Evolutionary conservation across 2,329 filamentous ascomycete genomes (phyloP).

Genomic region (Westerdykella sp.): DNA sequence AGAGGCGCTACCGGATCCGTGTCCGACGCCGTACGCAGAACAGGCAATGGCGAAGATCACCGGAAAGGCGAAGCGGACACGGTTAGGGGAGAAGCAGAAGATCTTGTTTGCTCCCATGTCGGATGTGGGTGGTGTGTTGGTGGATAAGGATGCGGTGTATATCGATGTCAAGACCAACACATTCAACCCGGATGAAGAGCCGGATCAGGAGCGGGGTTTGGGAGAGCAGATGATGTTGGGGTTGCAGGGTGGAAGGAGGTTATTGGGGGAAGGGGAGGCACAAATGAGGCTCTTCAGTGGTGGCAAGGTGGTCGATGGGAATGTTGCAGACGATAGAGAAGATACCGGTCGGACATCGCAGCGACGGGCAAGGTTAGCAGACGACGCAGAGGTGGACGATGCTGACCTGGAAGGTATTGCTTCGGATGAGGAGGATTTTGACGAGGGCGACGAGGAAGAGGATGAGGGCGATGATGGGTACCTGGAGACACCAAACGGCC

Average conservation of each 20-base stretch:
- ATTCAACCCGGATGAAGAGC: conserved; percentile 60
- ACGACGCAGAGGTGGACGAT: conserved; percentile 48
- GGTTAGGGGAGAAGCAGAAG: conserved; percentile 94
- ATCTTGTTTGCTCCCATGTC: conserved; percentile 96
- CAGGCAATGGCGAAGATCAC: conserved; percentile 77
- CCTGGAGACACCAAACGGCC: conserved; percentile 32
- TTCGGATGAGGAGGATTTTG: conserved; percentile 48
- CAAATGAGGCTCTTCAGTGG: conserved; percentile 82
- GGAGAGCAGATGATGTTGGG: conserved; percentile 93
- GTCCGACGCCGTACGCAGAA: conserved; percentile 86
- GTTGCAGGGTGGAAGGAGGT: conserved; percentile 71
- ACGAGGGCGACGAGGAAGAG: conserved; percentile 42
- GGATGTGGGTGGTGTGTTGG: conserved; percentile 89
- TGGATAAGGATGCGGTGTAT: conserved; percentile 96
- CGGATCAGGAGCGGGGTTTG: conserved; percentile 70
- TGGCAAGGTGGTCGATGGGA: conserved; percentile 60
- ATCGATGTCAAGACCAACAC: conserved; percentile 66
- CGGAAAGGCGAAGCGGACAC: conserved; percentile 72
- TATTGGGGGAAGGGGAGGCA: conserved; percentile 75
- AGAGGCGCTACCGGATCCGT: conserved; percentile 86
- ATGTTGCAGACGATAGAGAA: conserved; percentile 49
- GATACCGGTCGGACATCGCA: conserved; percentile 52
- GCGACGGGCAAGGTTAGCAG: conserved; percentile 46
- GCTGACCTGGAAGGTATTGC: conserved; percentile 44
- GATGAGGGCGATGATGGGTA: conserved; percentile 50